Base-by-base conservation (phyloP, 805 yeast genomes). In the Metschnikowia hibisci region DNA sequence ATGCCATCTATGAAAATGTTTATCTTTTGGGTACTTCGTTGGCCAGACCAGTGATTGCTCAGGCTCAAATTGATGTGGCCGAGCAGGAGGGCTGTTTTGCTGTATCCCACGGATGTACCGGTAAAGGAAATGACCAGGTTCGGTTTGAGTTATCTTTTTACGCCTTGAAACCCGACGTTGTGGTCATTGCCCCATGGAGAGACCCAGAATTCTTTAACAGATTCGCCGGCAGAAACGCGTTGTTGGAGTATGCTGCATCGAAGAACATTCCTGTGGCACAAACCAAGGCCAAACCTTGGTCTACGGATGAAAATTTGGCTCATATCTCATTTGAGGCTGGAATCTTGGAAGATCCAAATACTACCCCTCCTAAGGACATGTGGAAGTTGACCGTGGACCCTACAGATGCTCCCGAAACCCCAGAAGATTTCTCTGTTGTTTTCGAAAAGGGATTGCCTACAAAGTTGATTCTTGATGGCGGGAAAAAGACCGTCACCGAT, bases 271-370 rank as follows among this genome's bases (percentile, higher is more conserved):
- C 95, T 52, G 99, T 93, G 46, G 76, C 95, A 39, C 99, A 93
- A 76, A 93, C 99, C 55, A 89, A 89, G 71, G 88, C 98, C 53
- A 93, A 93, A 77, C 99, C 99, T 57, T 93, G 99, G 99, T 90
- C 98, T 29, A 93, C 99, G 45, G 99, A 93, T 67, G 99, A 93
- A 76, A 93, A 93, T 80, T 75, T 91, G 81, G 99, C 98, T 36
- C 99, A 93, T 72, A 93, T 93, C 67, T 91, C 98, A 31, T 93
- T 87, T 67, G 99, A 93, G 77, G 99, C 99, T 52, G 99, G 99
- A 72, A 93, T 93, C 56, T 81, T 93, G 62, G 99, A 93, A 74
- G 96, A 93, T 73, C 99, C 99, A 63, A 87, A 93, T 69, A 82
- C 91, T 57, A 93, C 99, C 41, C 99, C 99, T 53, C 99, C 99